A percentile compares a stretch with the other conserved stretches of the same genome.
Evolutionary conservation across 345 rosid genomes (phyloP).

Genomic region (Raphanus sativus): DNA sequence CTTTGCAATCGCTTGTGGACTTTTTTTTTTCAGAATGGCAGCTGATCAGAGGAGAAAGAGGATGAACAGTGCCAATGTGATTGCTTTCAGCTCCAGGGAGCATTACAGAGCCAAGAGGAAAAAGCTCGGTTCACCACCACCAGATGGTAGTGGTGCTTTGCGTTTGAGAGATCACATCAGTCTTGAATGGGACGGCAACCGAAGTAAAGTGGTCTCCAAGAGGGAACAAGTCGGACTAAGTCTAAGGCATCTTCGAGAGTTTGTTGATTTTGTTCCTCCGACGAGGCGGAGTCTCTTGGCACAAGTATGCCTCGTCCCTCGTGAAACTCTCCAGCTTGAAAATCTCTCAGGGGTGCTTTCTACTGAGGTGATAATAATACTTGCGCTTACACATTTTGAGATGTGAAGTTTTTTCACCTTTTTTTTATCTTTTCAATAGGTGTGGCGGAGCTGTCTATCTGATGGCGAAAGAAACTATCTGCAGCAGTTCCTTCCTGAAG

Average conservation of each 20-base stretch:
- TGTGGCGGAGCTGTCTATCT: slow-evolving; percentile 68
- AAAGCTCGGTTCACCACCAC: slow-evolving; percentile 40
- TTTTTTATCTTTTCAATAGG: slow-evolving; percentile 40
- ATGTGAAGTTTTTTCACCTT: slow-evolving; percentile 1
- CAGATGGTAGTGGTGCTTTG: slow-evolving; percentile 42
- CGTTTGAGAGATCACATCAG: slow-evolving; percentile 63
- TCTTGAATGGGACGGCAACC: slow-evolving; percentile 78
- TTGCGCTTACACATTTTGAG: slow-evolving; percentile 20
- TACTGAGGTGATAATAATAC: slow-evolving; percentile 59
- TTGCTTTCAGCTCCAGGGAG: slow-evolving; percentile 55
- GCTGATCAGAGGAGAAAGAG: slow-evolving; percentile 85
- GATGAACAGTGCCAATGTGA: slow-evolving; percentile 58
- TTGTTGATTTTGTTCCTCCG: slow-evolving; percentile 45
- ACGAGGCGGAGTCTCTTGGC: slow-evolving; percentile 49
- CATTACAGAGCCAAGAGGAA: slow-evolving; percentile 68
- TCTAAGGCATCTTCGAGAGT: slow-evolving; percentile 63
- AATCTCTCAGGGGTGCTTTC: slow-evolving; percentile 70
- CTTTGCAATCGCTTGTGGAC: neutral
- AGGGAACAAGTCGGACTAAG: slow-evolving; percentile 82
- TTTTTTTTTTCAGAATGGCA: slow-evolving; percentile 54
- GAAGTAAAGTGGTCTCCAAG: slow-evolving; percentile 68
- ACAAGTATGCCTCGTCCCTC: slow-evolving; percentile 63
- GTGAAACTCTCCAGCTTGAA: slow-evolving; percentile 69
- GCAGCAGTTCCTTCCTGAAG: slow-evolving; percentile 79
- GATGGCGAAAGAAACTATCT: slow-evolving; percentile 69